Base-by-base conservation (phyloP, 441 rosid species). In the Populus tomentosa region DNA sequence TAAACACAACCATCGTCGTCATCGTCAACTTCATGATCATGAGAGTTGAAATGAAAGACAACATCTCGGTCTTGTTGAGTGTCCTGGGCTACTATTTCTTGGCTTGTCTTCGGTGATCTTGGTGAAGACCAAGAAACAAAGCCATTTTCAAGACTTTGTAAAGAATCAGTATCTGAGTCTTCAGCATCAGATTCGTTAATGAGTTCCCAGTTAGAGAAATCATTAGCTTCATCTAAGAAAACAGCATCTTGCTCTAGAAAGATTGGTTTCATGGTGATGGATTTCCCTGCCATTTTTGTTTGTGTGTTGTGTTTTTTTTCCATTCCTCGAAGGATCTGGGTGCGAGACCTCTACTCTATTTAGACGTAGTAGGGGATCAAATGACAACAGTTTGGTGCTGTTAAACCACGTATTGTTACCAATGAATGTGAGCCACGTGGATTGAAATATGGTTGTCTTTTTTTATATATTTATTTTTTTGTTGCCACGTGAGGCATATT, bases 151-250 rank as follows among this genome's bases (percentile, higher is more conserved):
- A 33, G 1, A 69, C 81, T 83, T 10, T 78, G 75, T 2, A 83
- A 20, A 28, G 87, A 85, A 7, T 80, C 82, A 18, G 76, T 65
- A 23, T 84, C 89, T 0, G 83, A 77, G 46, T 78, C 56, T 14
- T 46, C 88, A 18, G 84, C 81, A 71, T 90, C 94, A 8, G 83
- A 82, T 28, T 75, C 69, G 80, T 85, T 77, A 46, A 90, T 38
- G 79, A 88, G 77, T 80, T 88, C 88, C 91, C 89, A 90, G 66
- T 38, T 78, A 1, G 86, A 78, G 20, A 83, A 67, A 63, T 80
- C 86, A 42, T 18, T 59, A 9, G 10, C 73, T 72, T 75, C 77
- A 38, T 67, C 74, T 7, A 76, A 70, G 6, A 76, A 42, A 35
- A 67, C 77, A 14, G 33, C 67, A 18, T 74, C 82, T 0, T 69